These are phyloP conservation scores for Hanseniaspora lachancei DNA, from an alignment of 805 yeast genomes.

Conservation along the genomic window DNA sequence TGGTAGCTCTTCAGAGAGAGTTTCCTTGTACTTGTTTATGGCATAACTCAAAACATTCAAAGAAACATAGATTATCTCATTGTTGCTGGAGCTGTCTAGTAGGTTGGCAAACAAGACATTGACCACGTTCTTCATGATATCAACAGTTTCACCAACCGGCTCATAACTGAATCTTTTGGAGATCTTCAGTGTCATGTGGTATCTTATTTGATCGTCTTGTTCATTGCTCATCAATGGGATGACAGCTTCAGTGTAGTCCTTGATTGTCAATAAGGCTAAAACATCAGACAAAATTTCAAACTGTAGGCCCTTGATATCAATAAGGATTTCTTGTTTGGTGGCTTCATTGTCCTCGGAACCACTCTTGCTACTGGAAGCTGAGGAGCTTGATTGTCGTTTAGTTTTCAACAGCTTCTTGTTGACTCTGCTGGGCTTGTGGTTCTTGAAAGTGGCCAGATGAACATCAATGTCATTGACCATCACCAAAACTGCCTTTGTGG, in stretches of 20 bases:
- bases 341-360: slow-evolving; percentile 16
- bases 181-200: slow-evolving; percentile 49
- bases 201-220: slow-evolving; percentile 36
- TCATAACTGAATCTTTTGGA: slow-evolving; percentile 60
- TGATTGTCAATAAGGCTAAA: slow-evolving; percentile 61
- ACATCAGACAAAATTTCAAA: slow-evolving; percentile 48
- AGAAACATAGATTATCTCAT: slow-evolving; percentile 51
- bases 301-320: slow-evolving; percentile 31
- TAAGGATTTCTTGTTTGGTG: slow-evolving; percentile 10
- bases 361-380: slow-evolving; percentile 17
- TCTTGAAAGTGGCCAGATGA: background rate
- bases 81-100: slow-evolving; percentile 20
- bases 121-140: slow-evolving; percentile 40
- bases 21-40: slow-evolving; percentile 47
- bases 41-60: slow-evolving; percentile 54
- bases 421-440: background rate
- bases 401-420: slow-evolving; percentile 10
- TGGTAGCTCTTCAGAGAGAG: slow-evolving; percentile 36
- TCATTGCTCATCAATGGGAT: slow-evolving; percentile 28
- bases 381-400: slow-evolving; percentile 15
- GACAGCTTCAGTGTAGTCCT: slow-evolving; percentile 54
- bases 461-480: slow-evolving; percentile 18
- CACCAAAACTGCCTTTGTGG: slow-evolving; percentile 20
- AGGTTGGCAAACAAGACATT: slow-evolving; percentile 35
- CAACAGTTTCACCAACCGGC: slow-evolving; percentile 34